Evolutionary conservation across 2,329 filamentous ascomycete species (phyloP).

Genomic region (Bipolaris victoriae): DNA sequence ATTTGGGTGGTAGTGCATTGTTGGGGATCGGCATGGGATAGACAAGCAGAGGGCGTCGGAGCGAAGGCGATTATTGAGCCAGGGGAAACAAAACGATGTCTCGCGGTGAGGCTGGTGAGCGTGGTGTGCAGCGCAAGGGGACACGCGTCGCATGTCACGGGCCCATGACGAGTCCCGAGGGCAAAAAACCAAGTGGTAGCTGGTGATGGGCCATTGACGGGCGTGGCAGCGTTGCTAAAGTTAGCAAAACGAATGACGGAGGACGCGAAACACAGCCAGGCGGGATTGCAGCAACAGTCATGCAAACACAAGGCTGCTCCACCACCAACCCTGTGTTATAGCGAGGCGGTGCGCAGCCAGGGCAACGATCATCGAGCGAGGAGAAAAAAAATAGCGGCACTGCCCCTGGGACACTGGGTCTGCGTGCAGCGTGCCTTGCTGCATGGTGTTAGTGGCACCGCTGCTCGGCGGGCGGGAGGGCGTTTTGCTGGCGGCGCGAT

Average conservation of each 20-base stretch:
- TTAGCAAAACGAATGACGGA: constrained; percentile 8
- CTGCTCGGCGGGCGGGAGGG: constrained; percentile 15
- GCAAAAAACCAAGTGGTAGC: constrained; percentile 4
- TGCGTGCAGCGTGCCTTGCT: background rate
- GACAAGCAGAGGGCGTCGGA: background rate
- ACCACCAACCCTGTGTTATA: background rate
- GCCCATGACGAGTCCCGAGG: background rate
- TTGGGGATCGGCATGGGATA: constrained; percentile 5
- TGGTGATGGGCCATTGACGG: background rate
- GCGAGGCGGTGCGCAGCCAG: constrained; percentile 3
- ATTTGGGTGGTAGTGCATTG: constrained; percentile 1
- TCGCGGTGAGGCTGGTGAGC: background rate
- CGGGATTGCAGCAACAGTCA: background rate
- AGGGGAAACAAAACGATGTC: constrained; percentile 2
- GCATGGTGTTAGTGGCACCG: constrained; percentile 2
- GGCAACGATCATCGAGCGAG: constrained; percentile 9
- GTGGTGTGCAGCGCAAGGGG: background rate
- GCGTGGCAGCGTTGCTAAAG: constrained; percentile 6
- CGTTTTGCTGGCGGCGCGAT: constrained; percentile 24
- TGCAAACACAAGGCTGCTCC: no score
- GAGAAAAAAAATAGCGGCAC: background rate
- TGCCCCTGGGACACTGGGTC: constrained; percentile 18
- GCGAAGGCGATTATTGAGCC: constrained; percentile 2
- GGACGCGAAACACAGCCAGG: constrained; percentile 8
- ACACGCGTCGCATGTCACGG: constrained; percentile 12